These are phyloP conservation scores for Salix udensis DNA, from an alignment of 345 rosid species.

Conservation along the genomic window DNA sequence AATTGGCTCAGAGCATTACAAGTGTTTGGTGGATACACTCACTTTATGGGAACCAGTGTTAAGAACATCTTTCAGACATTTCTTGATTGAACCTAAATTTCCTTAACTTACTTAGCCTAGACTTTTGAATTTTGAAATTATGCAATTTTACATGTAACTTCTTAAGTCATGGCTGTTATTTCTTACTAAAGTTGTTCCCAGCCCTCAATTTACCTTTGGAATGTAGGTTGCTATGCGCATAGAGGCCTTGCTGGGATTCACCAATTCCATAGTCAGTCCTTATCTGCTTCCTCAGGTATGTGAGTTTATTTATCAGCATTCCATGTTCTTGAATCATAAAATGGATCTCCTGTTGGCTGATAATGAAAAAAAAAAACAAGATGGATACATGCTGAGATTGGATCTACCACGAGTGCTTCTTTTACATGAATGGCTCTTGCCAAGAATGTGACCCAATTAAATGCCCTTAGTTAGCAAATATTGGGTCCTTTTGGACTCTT, in stretches of 20 bases:
- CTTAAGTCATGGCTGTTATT: not conserved
- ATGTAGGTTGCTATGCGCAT: conserved; percentile 57
- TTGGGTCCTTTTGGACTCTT: not conserved
- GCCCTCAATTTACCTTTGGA: not conserved
- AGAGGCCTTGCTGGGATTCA: conserved; percentile 57
- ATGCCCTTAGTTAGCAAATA: not conserved
- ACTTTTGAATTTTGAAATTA: not conserved
- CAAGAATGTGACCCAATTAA: not conserved
- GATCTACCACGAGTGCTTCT: not conserved
- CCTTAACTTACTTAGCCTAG: not conserved
- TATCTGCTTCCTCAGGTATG: conserved; percentile 54
- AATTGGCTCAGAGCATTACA: not conserved
- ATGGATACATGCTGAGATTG: not conserved
- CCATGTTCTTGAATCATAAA: not conserved
- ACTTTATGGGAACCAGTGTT: not conserved
- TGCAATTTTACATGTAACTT: not conserved
- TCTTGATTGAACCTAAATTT: not conserved
- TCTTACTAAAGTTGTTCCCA: not conserved
- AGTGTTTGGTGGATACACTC: not conserved
- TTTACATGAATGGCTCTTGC: not conserved
- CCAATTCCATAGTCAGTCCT: conserved; percentile 53
- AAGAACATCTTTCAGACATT: not conserved
- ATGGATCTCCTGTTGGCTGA: not conserved
- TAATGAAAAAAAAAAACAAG: not conserved
- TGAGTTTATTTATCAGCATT: not conserved